Conservation (phyloP, 2,329 filamentous ascomycete species). For the Dendrostoma leiphaemia region DNA sequence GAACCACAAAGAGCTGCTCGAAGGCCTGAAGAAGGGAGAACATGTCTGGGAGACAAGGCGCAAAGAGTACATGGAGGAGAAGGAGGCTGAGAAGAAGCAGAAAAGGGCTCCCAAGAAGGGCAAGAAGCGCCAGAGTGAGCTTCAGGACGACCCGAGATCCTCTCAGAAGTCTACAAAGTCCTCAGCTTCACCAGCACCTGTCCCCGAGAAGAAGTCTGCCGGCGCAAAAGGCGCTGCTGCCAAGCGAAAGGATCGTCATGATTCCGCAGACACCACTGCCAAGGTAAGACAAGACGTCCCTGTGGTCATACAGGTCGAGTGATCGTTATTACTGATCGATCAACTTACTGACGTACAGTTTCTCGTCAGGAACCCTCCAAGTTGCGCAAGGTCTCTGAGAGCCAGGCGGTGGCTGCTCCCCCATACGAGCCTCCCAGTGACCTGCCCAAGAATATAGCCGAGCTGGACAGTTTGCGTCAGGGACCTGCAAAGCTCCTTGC, state of each 20-base stretch:
- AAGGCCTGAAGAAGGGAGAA: constrained; percentile 75
- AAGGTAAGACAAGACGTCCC: constrained; percentile 40
- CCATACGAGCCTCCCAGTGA: constrained; percentile 51
- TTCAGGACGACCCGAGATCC: constrained; percentile 38
- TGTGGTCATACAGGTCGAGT: background rate
- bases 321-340: background rate
- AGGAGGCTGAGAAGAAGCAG: constrained; percentile 58
- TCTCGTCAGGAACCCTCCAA: constrained; percentile 49
- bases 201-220: constrained; percentile 40
- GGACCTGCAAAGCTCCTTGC: constrained; percentile 68
- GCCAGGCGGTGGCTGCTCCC: constrained; percentile 36
- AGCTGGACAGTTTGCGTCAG: constrained; percentile 63
- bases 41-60: constrained; percentile 79
- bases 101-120: constrained; percentile 57
- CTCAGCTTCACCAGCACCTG: constrained; percentile 35
- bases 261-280: constrained; percentile 49
- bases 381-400: constrained; percentile 55
- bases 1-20: constrained; percentile 77
- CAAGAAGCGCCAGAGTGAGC: constrained; percentile 66
- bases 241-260: constrained; percentile 59
- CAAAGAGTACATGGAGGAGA: constrained; percentile 60
- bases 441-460: constrained; percentile 47
- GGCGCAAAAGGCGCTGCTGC: constrained; percentile 34
- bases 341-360: no score
- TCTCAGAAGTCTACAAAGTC: constrained; percentile 37